Evolutionary conservation across 768 basidiomycete species (phyloP).

Genomic region (Tylopilus intermedius): DNA sequence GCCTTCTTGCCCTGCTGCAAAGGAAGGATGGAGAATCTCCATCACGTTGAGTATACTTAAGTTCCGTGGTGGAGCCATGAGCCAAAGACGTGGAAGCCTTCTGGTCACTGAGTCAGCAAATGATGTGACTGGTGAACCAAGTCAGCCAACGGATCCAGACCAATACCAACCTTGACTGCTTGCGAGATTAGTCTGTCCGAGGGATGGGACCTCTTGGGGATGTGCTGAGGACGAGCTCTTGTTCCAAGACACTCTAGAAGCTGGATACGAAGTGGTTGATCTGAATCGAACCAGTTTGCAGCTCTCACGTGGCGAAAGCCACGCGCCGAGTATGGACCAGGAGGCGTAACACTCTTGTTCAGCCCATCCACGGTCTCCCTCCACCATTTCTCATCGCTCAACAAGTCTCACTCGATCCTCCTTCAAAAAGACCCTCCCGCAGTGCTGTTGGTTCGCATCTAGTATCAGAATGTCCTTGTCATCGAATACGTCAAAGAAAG

Average conservation of each 20-base stretch:
- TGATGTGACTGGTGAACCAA: background rate
- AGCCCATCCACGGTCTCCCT: constrained; percentile 28
- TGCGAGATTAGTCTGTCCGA: background rate
- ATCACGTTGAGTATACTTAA: constrained; percentile 8
- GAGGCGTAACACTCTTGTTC: constrained; percentile 32
- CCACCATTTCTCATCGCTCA: constrained; percentile 27
- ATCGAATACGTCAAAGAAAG: background rate
- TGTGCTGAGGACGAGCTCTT: background rate
- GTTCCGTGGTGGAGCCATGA: constrained; percentile 19
- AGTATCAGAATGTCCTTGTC: background rate
- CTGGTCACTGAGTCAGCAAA: background rate
- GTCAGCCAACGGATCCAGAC: background rate
- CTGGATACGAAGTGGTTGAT: constrained; percentile 12
- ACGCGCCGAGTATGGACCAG: constrained; percentile 29
- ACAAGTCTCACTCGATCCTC: constrained; percentile 14
- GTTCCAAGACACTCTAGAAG: background rate
- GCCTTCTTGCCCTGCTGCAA: constrained; percentile 18
- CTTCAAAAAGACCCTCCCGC: constrained; percentile 1
- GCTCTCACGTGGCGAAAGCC: constrained; percentile 29
- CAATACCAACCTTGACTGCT: background rate
- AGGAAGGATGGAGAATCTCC: constrained; percentile 26
- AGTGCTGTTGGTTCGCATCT: background rate
- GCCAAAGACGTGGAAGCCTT: constrained; percentile 15
- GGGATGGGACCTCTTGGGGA: background rate
- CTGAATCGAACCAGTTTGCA: constrained; percentile 17